Percentiles rank a stretch among this genome's conserved stretches.
phyloP scores from a whole-genome alignment of 306 rosid species.

The Coriaria nepalensis region DNA sequence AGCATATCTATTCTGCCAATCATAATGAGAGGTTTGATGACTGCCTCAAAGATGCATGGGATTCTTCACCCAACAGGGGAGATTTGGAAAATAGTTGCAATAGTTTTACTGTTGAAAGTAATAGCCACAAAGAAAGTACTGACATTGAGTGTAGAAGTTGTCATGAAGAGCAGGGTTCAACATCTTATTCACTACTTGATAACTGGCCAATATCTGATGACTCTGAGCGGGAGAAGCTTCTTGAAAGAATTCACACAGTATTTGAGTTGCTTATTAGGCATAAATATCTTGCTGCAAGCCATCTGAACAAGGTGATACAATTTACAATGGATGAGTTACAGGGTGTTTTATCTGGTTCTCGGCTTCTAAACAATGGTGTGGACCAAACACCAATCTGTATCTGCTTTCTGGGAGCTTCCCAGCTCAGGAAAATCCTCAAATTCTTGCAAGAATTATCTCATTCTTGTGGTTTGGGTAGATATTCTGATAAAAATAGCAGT shows the following conservation, averaged over 20 bases:
- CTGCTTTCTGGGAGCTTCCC: constrained; percentile 77
- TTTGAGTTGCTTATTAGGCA: constrained; percentile 67
- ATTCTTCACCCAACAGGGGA: constrained; percentile 38
- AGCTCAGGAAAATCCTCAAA: constrained; percentile 70
- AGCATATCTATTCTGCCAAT: constrained; percentile 30
- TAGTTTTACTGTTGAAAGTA: constrained; percentile 20
- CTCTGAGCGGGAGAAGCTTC: constrained; percentile 60
- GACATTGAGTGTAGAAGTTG: constrained; percentile 27
- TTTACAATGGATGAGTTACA: constrained; percentile 69
- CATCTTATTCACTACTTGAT: constrained; percentile 27
- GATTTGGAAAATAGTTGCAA: constrained; percentile 20
- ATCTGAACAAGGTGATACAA: constrained; percentile 73
- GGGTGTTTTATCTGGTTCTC: constrained; percentile 56
- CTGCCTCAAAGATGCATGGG: constrained; percentile 43
- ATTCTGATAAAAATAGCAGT: constrained; percentile 43
- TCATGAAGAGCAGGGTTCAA: constrained; percentile 26
- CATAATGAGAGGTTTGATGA: constrained; percentile 28
- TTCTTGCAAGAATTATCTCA: constrained; percentile 77
- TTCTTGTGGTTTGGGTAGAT: constrained; percentile 66
- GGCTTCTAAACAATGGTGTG: constrained; percentile 57
- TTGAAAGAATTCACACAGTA: constrained; percentile 57
- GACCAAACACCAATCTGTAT: constrained; percentile 74
- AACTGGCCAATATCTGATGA: constrained; percentile 82
- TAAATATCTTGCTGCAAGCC: constrained; percentile 73
- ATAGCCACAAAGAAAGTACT: constrained; percentile 22